Evolutionary conservation across 805 yeast genomes (phyloP), one percentile per base, ranked within the genome.

Genomic region (Phaffomyces antillensis): DNA sequence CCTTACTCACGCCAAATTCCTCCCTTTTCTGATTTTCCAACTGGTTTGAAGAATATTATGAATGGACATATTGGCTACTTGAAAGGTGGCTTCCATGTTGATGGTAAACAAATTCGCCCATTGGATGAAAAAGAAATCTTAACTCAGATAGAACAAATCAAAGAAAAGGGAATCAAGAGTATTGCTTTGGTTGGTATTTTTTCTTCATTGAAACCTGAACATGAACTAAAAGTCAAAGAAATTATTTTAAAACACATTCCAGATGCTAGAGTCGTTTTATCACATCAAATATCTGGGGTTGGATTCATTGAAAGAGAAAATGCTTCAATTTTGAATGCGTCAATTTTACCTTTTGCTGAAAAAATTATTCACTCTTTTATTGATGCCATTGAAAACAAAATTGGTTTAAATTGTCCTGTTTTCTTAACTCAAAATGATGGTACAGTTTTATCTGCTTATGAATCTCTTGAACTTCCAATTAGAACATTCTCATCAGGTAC

Each of bases 401-500:
- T 64, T 16, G 72, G 71, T 41, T 25, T 31, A 18, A 18, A 17
- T 5, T 38, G 40, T 30, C 46, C 49, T 10, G 40, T 46, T 2
- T 30, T 46, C 20, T 23, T 46, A 20, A 71, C 76, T 20, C 77
- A 73, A 52, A 73, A 73, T 52, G 77, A 73, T 49, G 79, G 77
- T 7, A 73, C 78, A 3, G 69, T 72, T 8, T 50, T 71, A n/a
- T 60, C 74, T 2, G 62, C 67, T 4, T 39, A 53, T 5, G 76
- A 72, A 39, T 76, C 76, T 0, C 47, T 65, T 33, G 51, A 52
- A 12, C 57, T 65, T 4, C 77, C 77, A 15, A 72, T 73, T 39
- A 58, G 69, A 43, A 72, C 77, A 0, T 72, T 73, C 51, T 68
- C 76, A 5, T 72, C 77, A 4, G 77, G 78, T 39, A 72, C 77